Conservation (phyloP, 2,329 filamentous ascomycete genomes). For the Herpotrichia juniperi region DNA sequence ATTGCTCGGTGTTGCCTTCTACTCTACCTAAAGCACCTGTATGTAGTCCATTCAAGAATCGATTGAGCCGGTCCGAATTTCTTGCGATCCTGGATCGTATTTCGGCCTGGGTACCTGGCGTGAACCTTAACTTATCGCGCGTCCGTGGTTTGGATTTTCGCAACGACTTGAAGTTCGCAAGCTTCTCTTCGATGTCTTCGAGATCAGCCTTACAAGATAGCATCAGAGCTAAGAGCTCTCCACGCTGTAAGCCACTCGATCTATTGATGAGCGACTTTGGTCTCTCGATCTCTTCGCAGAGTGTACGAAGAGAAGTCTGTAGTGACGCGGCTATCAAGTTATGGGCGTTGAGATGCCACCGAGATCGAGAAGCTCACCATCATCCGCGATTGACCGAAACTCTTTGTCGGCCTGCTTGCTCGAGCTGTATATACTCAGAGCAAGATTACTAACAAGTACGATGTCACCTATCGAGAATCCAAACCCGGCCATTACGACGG, state of each 20-base stretch:
- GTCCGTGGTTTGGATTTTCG: neutral
- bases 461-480: no score
- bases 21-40: slow-evolving; percentile 1
- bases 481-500: no score
- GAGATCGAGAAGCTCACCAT: neutral
- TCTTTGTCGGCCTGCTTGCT: slow-evolving; percentile 1
- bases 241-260: neutral
- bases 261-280: slow-evolving; percentile 2
- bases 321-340: neutral
- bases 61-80: slow-evolving; percentile 1
- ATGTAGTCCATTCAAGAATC: slow-evolving; percentile 3
- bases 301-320: neutral
- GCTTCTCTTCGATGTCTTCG: neutral
- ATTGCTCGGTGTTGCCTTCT: neutral
- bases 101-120: neutral
- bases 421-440: neutral
- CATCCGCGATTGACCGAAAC: neutral
- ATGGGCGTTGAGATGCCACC: neutral
- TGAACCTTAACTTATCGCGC: slow-evolving; percentile 5
- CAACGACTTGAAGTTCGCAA: slow-evolving; percentile 1
- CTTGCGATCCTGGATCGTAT: neutral
- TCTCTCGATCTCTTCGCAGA: neutral
- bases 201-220: neutral
- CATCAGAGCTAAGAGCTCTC: neutral
- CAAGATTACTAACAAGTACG: neutral